Evolutionary conservation across 148 eudicot species (phyloP).

Genomic region (Vaccinium darrowii): DNA sequence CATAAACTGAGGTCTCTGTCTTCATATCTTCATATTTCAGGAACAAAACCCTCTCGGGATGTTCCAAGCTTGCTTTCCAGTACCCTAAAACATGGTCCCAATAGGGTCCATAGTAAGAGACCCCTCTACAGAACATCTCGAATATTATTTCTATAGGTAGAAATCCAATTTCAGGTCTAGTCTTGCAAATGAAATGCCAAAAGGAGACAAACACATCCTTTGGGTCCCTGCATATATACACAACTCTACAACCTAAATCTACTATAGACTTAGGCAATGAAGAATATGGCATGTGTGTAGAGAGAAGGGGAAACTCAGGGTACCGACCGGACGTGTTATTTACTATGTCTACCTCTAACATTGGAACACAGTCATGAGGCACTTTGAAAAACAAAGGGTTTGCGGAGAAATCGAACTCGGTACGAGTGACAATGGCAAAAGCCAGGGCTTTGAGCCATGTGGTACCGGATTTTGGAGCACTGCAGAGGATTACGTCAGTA

Average conservation of each 20-base stretch:
- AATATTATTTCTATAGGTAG: not conserved
- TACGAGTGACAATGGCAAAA: not conserved
- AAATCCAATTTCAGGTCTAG: not conserved
- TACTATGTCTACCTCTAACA: not conserved
- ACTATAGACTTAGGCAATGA: conserved; percentile 4
- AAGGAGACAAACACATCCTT: conserved; percentile 22
- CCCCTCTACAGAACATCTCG: not conserved
- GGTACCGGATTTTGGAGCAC: conserved; percentile 7
- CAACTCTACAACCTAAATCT: conserved; percentile 15
- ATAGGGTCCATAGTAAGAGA: conserved; percentile 2
- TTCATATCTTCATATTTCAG: conserved; percentile 11
- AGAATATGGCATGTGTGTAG: conserved; percentile 11
- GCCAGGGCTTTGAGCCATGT: conserved; percentile 23
- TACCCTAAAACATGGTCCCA: conserved; percentile 13
- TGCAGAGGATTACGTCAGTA: conserved; percentile 3
- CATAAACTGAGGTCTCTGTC: not conserved
- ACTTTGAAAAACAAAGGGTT: conserved; percentile 8
- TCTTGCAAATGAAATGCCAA: conserved; percentile 11
- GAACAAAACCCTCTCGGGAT: not conserved
- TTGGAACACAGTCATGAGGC: conserved; percentile 13
- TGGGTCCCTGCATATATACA: conserved; percentile 21
- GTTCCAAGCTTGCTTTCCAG: conserved; percentile 11
- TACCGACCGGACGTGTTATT: not conserved
- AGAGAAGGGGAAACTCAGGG: not conserved
- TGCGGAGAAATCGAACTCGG: not conserved